phyloP scores from a whole-genome alignment of 140 eudicot genomes.

The Stevia rebaudiana region DNA sequence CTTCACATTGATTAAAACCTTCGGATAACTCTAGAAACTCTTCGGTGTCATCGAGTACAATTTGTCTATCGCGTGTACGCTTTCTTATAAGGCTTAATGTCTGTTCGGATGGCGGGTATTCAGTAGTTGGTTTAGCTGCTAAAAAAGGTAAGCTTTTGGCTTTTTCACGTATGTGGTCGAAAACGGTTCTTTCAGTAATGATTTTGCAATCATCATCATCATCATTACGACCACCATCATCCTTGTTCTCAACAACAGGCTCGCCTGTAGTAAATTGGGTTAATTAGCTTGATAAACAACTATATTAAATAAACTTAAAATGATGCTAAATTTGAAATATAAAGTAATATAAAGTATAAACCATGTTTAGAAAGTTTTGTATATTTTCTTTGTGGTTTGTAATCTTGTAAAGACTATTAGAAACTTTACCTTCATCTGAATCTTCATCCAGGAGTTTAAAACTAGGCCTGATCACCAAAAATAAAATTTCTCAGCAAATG shows the following conservation, averaged over 20 bases:
- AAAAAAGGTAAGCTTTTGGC: slow-evolving; percentile 63
- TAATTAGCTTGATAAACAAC: slow-evolving; percentile 11
- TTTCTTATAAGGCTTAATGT: slow-evolving; percentile 49
- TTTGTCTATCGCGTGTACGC: slow-evolving; percentile 53
- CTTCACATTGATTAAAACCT: slow-evolving; percentile 20
- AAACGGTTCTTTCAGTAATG: slow-evolving; percentile 50
- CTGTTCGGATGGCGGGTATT: slow-evolving; percentile 57
- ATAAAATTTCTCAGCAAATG: neutral
- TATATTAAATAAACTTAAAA: slow-evolving; percentile 1
- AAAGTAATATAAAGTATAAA: neutral
- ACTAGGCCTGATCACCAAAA: slow-evolving; percentile 65
- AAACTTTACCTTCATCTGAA: slow-evolving; percentile 44
- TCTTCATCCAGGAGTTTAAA: slow-evolving; percentile 91
- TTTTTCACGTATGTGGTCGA: slow-evolving; percentile 77
- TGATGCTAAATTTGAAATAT: slow-evolving; percentile 14
- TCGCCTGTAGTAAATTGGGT: slow-evolving; percentile 29
- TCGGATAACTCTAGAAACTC: slow-evolving; percentile 22
- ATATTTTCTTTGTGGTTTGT: neutral
- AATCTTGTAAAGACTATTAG: neutral
- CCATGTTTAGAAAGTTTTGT: neutral
- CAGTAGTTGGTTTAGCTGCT: slow-evolving; percentile 29
- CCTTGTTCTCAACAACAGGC: slow-evolving; percentile 30
- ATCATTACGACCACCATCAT: slow-evolving; percentile 36
- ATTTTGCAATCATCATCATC: slow-evolving; percentile 73
- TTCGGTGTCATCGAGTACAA: slow-evolving; percentile 30